These are phyloP conservation scores for Crithidia fasciculata DNA, from an alignment of 208 protist genomes.

Conservation along the genomic window DNA sequence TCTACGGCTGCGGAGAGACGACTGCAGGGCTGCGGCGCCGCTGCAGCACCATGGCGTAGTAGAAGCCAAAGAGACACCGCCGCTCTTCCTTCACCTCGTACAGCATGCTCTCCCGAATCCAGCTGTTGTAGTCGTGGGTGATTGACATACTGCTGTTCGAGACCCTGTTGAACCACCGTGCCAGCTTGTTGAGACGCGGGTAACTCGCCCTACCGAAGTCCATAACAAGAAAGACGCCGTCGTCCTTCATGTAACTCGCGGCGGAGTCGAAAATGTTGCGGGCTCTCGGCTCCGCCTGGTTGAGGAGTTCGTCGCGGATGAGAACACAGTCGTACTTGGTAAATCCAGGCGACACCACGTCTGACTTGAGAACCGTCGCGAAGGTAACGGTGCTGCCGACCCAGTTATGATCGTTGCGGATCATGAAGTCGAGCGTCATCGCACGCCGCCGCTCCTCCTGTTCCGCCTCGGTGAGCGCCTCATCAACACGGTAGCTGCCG, in stretches of 20 bases:
- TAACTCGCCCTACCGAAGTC: conserved; percentile 73
- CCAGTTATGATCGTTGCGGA: conserved; percentile 85
- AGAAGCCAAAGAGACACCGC: conserved; percentile 67
- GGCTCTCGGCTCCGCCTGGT: conserved; percentile 43
- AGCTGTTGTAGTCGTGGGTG: conserved; percentile 78
- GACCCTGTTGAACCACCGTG: conserved; percentile 59
- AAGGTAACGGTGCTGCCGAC: conserved; percentile 84
- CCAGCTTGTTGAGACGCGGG: conserved; percentile 32
- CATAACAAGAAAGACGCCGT: conserved; percentile 77
- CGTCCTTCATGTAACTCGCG: conserved; percentile 50
- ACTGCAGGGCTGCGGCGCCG: background rate
- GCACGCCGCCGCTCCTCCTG: conserved; percentile 65
- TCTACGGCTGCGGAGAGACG: background rate
- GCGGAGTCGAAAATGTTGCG: conserved; percentile 66
- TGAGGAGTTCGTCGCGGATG: conserved; percentile 82
- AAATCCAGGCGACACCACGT: conserved; percentile 49
- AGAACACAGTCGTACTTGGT: conserved; percentile 79
- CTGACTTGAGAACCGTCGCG: conserved; percentile 49
- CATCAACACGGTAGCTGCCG: conserved; percentile 62
- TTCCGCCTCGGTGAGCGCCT: conserved; percentile 49
- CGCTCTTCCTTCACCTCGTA: conserved; percentile 69
- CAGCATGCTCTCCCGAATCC: conserved; percentile 68
- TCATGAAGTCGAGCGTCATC: conserved; percentile 89
- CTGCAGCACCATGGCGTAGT: conserved; percentile 67
- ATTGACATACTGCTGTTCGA: conserved; percentile 78